Evolutionary conservation across 108 stramenopile genomes (phyloP).

Genomic region (Nitzschia sp.): DNA sequence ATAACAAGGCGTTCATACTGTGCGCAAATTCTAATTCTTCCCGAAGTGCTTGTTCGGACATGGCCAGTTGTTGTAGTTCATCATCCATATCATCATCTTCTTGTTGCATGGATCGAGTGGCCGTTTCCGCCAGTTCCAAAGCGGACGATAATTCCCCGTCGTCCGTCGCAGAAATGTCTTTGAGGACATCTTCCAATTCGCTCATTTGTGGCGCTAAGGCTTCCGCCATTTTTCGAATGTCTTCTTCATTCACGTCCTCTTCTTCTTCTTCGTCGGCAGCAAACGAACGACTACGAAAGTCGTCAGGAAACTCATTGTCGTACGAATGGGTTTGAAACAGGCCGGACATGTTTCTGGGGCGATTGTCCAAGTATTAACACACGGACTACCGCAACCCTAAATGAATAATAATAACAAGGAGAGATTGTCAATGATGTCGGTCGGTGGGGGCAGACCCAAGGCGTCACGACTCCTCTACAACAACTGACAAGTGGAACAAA

Average conservation of each 20-base stretch:
- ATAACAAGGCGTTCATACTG: constrained; percentile 21
- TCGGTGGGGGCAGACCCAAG: too few species aligned
- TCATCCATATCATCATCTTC: constrained; percentile 50
- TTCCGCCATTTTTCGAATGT: constrained; percentile 38
- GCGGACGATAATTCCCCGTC: constrained; percentile 19
- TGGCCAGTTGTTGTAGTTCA: constrained; percentile 30
- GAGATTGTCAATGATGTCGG: too few species aligned
- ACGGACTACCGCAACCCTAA: too few species aligned
- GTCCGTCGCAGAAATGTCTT: constrained; percentile 23
- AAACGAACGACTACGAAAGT: too few species aligned
- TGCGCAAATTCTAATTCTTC: constrained; percentile 37
- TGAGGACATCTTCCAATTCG: constrained; percentile 37
- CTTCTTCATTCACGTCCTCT: constrained; percentile 21
- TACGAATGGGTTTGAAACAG: too few species aligned
- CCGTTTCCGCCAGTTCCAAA: constrained; percentile 1
- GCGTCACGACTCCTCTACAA: too few species aligned
- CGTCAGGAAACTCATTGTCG: too few species aligned
- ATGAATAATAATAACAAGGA: too few species aligned
- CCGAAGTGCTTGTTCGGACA: constrained; percentile 32
- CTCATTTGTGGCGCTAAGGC: constrained; percentile 43
- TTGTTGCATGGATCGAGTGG: constrained; percentile 25
- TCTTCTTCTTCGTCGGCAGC: too few species aligned
- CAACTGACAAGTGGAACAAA: too few species aligned
- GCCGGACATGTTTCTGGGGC: too few species aligned
- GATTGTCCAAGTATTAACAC: too few species aligned